Conservation (phyloP, 805 yeast genomes). For the Monosporozyma aerobia region DNA sequence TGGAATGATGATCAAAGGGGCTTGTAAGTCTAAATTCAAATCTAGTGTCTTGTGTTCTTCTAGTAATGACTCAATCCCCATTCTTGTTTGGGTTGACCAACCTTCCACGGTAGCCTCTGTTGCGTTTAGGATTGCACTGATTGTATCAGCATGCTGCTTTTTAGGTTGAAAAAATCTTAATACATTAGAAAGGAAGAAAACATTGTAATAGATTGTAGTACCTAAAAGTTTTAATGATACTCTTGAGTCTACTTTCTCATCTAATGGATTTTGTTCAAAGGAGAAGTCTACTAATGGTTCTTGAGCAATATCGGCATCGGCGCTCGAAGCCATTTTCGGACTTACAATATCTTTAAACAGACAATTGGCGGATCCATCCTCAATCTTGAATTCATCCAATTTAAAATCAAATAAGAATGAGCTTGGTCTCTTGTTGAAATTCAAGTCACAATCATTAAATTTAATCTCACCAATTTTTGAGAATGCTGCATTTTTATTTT, state of each 20-base stretch:
- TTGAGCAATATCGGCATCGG: slow-evolving; percentile 20
- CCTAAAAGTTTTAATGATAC: slow-evolving; percentile 67
- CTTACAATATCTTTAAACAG: slow-evolving; percentile 83
- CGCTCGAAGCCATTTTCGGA: slow-evolving; percentile 45
- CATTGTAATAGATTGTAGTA: slow-evolving; percentile 84
- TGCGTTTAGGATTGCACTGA: slow-evolving; percentile 84
- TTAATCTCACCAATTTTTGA: slow-evolving; percentile 49
- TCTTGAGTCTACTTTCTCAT: slow-evolving; percentile 72
- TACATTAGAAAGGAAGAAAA: slow-evolving; percentile 70
- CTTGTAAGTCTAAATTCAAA: slow-evolving; percentile 80
- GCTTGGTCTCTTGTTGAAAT: slow-evolving; percentile 66
- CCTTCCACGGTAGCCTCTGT: slow-evolving; percentile 95
- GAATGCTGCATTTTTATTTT: slow-evolving; percentile 35
- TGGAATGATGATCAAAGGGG: slow-evolving; percentile 85
- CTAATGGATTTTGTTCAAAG: slow-evolving; percentile 81
- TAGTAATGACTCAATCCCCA: slow-evolving; percentile 86
- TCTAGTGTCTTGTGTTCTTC: slow-evolving; percentile 90
- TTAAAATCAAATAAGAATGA: slow-evolving; percentile 66
- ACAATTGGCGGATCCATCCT: slow-evolving; percentile 74
- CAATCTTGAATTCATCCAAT: slow-evolving; percentile 71
- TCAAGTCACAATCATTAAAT: slow-evolving; percentile 73
- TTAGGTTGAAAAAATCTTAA: slow-evolving; percentile 79
- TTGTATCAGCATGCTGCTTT: slow-evolving; percentile 72
- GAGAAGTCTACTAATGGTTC: slow-evolving; percentile 70
- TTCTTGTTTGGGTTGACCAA: slow-evolving; percentile 75